Evolutionary conservation across 2,329 filamentous ascomycete genomes (phyloP), one percentile per base, ranked within the genome.

Genomic region (Pseudocercospora crystallina): DNA sequence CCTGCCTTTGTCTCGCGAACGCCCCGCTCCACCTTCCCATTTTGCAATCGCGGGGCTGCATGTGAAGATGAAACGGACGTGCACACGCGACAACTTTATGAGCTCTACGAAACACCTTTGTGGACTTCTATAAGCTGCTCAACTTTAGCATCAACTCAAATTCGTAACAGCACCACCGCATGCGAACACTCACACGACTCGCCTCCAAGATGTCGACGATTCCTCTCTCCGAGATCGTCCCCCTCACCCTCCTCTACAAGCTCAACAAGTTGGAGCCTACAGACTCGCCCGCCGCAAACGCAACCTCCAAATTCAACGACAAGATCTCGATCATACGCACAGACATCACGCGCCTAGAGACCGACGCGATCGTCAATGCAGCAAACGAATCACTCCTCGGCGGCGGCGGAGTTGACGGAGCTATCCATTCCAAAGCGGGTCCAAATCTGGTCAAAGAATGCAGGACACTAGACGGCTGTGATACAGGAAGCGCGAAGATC

Each of bases 361-460:
- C 90, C 39, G 89, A 90, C 65, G 86, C 87, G 57, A 94, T 96
- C 61, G 91, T 97, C 69, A 97, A 97, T 69, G 92, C 94, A 1
- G 92, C 94, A 38, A 97, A 97, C 69, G 73, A 71, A 8, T 80
- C 79, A 1, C 81, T 97, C 0, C 78, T 87, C 0, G 90, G 91
- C 47, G 94, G 94, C 46, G 90, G 90, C n/a, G 94, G 94, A 32
- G 90, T 97, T 12, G 76, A 79, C 50, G 76, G 76, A 34, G 74
- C 90, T 26, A 96, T 97, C 61, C 94, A 97, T 69, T 71, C 79
- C 29, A 90, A 86, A 35, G 92, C 94, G 1, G 94, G 94, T 0
- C 80, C 73, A 0, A 69, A 70, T 0, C 80, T 97, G 0, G 58
- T 84, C 14, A 65, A 75, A 8, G 92, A 94, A 73, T 96, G 92